Evolutionary conservation across 2,329 filamentous ascomycete genomes (phyloP).

Genomic region (Ustulina deusta): DNA sequence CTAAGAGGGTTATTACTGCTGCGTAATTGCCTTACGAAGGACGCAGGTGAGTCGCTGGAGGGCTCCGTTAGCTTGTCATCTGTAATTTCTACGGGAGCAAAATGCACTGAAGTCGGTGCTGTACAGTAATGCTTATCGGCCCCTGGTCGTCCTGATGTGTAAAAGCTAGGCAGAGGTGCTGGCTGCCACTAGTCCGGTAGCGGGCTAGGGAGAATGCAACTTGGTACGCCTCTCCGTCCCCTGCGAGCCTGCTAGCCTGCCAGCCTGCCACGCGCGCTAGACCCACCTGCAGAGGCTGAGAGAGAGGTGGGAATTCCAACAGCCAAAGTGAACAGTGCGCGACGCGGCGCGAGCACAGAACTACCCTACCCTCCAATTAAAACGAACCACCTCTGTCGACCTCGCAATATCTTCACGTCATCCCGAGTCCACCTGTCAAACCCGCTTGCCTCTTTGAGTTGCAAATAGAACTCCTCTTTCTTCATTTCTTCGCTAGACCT

Average conservation of each 20-base stretch:
- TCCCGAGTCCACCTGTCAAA: constrained; percentile 6
- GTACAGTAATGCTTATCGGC: constrained; percentile 38
- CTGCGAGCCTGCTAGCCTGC: constrained; percentile 33
- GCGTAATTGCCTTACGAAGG: constrained; percentile 36
- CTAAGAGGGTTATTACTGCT: constrained; percentile 27
- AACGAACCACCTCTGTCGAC: constrained; percentile 22
- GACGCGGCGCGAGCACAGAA: constrained; percentile 24
- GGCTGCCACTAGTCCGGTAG: constrained; percentile 25
- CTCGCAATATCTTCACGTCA: constrained; percentile 15
- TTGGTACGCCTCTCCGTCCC: constrained; percentile 23
- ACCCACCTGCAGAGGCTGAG: constrained; percentile 33
- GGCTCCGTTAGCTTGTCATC: constrained; percentile 37
- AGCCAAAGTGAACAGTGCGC: constrained; percentile 22
- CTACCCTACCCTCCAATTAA: constrained; percentile 28
- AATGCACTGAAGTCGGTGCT: constrained; percentile 5
- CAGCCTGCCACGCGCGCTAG: constrained; percentile 28
- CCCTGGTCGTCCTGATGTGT: constrained; percentile 26
- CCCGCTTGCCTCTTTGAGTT: constrained; percentile 6
- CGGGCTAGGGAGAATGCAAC: constrained; percentile 20
- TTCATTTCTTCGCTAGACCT: constrained; percentile 2
- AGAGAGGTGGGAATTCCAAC: constrained; percentile 11
- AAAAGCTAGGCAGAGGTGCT: constrained; percentile 16
- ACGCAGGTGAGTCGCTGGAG: constrained; percentile 39
- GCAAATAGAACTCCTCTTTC: constrained; percentile 6
- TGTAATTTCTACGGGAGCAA: not conserved